Evolutionary conservation across 2,329 filamentous ascomycete species (phyloP).

Genomic region (Ophiosphaerella korrae): DNA sequence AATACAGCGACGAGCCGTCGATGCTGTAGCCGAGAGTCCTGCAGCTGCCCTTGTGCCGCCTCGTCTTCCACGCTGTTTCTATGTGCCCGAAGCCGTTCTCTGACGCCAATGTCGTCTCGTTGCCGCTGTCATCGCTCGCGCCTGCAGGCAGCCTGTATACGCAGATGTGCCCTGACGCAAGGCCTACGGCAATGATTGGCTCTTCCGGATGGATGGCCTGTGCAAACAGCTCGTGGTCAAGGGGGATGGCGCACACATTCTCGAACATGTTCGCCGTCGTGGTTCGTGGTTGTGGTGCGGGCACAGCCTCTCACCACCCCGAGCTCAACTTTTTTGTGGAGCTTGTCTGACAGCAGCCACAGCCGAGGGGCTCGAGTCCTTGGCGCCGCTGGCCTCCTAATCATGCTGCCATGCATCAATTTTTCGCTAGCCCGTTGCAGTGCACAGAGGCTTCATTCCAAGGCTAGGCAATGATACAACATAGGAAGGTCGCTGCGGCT

Average conservation of each 20-base stretch:
- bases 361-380: slow-evolving; percentile 15
- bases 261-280: slow-evolving; percentile 70
- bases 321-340: slow-evolving; percentile 36
- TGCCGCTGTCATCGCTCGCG: slow-evolving; percentile 54
- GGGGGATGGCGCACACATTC: slow-evolving; percentile 86
- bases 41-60: slow-evolving; percentile 92
- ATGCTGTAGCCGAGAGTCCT: slow-evolving; percentile 76
- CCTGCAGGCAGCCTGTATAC: slow-evolving; percentile 74
- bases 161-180: slow-evolving; percentile 84
- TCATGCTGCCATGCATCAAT: background rate
- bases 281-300: slow-evolving; percentile 4
- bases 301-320: background rate
- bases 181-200: slow-evolving; percentile 83
- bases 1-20: slow-evolving; percentile 73
- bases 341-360: slow-evolving; percentile 16
- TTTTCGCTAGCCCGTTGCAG: too few relatives aligned
- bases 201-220: slow-evolving; percentile 85
- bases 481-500: slow-evolving; percentile 12
- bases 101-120: slow-evolving; percentile 57
- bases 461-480: background rate
- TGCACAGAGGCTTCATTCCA: background rate
- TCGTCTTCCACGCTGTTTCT: slow-evolving; percentile 83
- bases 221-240: slow-evolving; percentile 84
- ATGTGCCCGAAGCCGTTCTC: slow-evolving; percentile 74
- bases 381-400: slow-evolving; percentile 13